Evolutionary conservation across 305 asterid genomes (phyloP).

Genomic region (Fraxinus platypoda): DNA sequence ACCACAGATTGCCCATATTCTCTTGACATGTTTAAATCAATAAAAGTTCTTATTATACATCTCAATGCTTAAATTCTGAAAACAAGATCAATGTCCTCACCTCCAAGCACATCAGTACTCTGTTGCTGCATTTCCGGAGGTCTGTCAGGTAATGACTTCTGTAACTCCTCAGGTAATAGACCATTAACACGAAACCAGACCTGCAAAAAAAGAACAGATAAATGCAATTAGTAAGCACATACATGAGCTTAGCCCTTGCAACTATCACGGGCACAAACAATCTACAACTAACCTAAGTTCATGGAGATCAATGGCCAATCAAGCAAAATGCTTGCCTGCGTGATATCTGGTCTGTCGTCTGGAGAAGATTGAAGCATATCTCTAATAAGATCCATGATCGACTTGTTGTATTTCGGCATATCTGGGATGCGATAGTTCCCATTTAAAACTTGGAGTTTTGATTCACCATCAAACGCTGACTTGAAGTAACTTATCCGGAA

Average conservation of each 20-base stretch:
- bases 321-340: constrained; percentile 98
- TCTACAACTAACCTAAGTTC: constrained; percentile 84
- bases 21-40: neutral
- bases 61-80: constrained; percentile 5
- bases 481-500: constrained; percentile 88
- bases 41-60: constrained; percentile 7
- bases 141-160: constrained; percentile 78
- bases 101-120: constrained; percentile 51
- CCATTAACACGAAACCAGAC: constrained; percentile 94
- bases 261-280: constrained; percentile 54
- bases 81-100: constrained; percentile 26
- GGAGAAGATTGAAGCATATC: constrained; percentile 90
- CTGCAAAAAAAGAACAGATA: constrained; percentile 45
- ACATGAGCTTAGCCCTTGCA: constrained; percentile 52
- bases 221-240: constrained; percentile 35
- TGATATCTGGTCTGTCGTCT: constrained; percentile 87
- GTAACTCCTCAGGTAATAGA: constrained; percentile 72
- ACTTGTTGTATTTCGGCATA: constrained; percentile 70
- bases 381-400: constrained; percentile 62
- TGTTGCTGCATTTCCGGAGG: constrained; percentile 68
- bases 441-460: constrained; percentile 86
- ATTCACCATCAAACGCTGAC: constrained; percentile 95
- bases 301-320: constrained; percentile 87
- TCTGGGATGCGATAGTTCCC: constrained; percentile 94
- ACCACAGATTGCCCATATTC: neutral